Evolutionary conservation across 164 flowering plant species (phyloP).

Genomic region (Kingdonia uniflora): DNA sequence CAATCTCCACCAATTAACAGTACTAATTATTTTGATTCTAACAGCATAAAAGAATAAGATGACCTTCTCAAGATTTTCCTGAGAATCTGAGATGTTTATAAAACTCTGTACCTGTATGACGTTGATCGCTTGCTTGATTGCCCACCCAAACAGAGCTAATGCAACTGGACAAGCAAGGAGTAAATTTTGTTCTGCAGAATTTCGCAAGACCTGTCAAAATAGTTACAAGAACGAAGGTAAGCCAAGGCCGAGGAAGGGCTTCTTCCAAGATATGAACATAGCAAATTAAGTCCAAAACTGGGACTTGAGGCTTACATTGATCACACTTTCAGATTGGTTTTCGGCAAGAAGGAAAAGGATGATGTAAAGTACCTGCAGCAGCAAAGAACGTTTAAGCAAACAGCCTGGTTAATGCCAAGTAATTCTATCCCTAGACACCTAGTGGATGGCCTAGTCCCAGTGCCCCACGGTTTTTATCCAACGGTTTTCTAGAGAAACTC

Average conservation of each 20-base stretch:
- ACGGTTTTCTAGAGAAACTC: neutral
- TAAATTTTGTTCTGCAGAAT: slow-evolving; percentile 17
- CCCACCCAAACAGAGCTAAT: slow-evolving; percentile 58
- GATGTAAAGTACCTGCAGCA: slow-evolving; percentile 75
- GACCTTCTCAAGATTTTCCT: too few relatives aligned
- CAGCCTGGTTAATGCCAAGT: neutral
- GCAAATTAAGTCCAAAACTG: neutral
- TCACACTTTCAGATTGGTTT: slow-evolving; percentile 35
- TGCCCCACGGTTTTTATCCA: neutral
- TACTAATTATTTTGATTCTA: too few relatives aligned
- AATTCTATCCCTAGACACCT: too few relatives aligned
- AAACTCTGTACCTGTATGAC: slow-evolving; percentile 54
- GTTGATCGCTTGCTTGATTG: slow-evolving; percentile 67
- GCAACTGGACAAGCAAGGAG: slow-evolving; percentile 22
- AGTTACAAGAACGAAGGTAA: slow-evolving; percentile 5
- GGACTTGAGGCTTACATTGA: slow-evolving; percentile 36
- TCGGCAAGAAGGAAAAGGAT: slow-evolving; percentile 56
- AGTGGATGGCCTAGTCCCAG: neutral
- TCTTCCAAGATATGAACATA: neutral
- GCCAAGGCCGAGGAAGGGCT: neutral
- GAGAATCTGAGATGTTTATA: neutral
- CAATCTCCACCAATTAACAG: too few relatives aligned
- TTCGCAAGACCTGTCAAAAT: slow-evolving; percentile 30
- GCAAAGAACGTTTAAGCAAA: neutral
- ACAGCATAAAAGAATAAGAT: too few relatives aligned